Conservation (phyloP, 2,329 filamentous ascomycete species). For the Aspergillus sp. region DNA sequence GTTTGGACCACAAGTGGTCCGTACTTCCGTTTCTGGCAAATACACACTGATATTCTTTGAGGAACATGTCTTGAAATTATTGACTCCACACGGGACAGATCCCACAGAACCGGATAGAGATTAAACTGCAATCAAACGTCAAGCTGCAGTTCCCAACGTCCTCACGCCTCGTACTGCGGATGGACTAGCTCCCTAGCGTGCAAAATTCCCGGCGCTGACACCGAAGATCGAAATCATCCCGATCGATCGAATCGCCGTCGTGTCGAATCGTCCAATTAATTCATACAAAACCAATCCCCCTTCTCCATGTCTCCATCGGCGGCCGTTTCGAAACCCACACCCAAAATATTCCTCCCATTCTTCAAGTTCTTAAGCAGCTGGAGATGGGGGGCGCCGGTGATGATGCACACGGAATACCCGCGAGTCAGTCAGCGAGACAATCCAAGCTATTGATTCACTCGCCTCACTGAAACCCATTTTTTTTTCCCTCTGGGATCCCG, state of each 20-base stretch:
- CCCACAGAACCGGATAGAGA: not conserved
- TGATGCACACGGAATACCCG: not conserved
- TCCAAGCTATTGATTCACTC: no score
- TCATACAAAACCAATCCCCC: not conserved
- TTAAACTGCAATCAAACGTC: not conserved
- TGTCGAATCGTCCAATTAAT: not conserved
- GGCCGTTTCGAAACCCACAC: not conserved
- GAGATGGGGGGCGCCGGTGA: not conserved
- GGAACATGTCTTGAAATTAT: not conserved
- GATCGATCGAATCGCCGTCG: not conserved
- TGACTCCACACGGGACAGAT: not conserved
- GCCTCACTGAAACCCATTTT: no score
- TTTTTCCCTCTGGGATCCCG: no score
- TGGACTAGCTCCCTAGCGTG: not conserved
- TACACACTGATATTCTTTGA: no score
- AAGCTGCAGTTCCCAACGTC: not conserved
- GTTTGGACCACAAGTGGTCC: no score
- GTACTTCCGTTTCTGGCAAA: no score
- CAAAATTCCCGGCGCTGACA: not conserved
- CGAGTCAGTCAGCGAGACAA: no score
- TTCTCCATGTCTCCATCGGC: not conserved
- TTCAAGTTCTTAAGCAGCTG: not conserved
- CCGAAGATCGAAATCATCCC: constrained; percentile 7
- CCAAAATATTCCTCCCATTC: not conserved
- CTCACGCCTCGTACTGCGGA: not conserved